phyloP scores from a whole-genome alignment of 768 basidiomycete species.

The Naematelia encephala region DNA sequence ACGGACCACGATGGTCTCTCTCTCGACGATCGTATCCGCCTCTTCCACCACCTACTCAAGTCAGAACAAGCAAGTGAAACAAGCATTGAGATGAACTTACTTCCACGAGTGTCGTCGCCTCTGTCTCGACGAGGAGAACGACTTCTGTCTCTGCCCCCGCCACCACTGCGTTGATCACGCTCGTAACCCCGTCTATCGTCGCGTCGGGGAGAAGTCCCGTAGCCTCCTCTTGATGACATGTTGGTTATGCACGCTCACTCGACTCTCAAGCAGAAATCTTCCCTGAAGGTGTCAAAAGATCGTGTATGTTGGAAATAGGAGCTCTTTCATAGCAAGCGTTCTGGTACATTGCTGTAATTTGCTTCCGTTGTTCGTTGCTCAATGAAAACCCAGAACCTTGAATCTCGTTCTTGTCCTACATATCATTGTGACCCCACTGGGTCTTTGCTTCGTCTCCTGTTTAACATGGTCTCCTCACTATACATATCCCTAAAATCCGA shows the following conservation, averaged over 20 bases:
- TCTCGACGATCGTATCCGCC: conserved; percentile 13
- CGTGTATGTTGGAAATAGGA: no score
- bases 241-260: no score
- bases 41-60: conserved; percentile 9
- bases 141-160: conserved; percentile 8
- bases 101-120: not conserved
- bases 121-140: not conserved
- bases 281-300: no score
- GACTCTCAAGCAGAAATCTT: no score
- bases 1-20: conserved; percentile 5
- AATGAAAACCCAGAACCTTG: no score
- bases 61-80: not conserved
- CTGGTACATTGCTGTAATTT: conserved; percentile 5
- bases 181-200: conserved; percentile 9
- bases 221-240: conserved; percentile 19
- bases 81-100: not conserved
- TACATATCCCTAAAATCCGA: conserved; percentile 17
- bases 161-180: conserved; percentile 8
- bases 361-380: conserved; percentile 3
- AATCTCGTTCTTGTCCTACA: no score
- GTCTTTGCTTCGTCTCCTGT: no score
- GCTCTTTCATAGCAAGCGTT: no score
- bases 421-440: no score
- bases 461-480: conserved; percentile 8
- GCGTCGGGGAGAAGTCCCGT: conserved; percentile 11